These are phyloP conservation scores for Ophiorrhiza pumila DNA, from an alignment of 257 asterid genomes.

Conservation along the genomic window DNA sequence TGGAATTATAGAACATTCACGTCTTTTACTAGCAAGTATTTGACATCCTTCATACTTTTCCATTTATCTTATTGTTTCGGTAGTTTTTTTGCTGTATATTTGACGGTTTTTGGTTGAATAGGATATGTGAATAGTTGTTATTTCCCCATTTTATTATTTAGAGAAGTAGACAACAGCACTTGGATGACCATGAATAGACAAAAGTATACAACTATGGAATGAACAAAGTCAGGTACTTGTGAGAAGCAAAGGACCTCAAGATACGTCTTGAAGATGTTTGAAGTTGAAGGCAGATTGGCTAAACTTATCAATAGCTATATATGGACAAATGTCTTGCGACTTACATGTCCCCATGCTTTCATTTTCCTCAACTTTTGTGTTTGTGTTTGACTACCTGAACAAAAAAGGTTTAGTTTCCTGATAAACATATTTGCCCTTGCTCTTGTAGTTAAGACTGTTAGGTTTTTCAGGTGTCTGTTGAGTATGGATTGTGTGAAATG, in stretches of 20 bases:
- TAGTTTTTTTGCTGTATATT: no score
- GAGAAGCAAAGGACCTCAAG: not conserved
- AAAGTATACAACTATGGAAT: not conserved
- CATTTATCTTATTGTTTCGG: no score
- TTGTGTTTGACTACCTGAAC: no score
- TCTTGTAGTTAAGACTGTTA: not conserved
- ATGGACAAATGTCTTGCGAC: not conserved
- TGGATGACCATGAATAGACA: not conserved
- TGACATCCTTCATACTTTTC: no score
- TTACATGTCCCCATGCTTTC: not conserved
- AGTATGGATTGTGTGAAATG: slow-evolving; percentile 83
- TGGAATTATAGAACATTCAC: not conserved
- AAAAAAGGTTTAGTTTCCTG: not conserved
- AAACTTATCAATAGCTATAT: not conserved
- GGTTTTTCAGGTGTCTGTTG: slow-evolving; percentile 62
- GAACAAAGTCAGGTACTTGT: not conserved
- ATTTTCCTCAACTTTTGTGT: not conserved
- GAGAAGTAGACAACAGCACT: not conserved
- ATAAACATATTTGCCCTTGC: not conserved
- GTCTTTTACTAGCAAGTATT: not conserved
- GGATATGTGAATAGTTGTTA: no score
- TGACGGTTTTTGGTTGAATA: no score
- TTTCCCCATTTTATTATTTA: no score
- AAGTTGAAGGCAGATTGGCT: not conserved
- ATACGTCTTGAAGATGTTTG: not conserved